Evolutionary conservation across 169 alveolate species (phyloP).

Genomic region (Babesia divergens): DNA sequence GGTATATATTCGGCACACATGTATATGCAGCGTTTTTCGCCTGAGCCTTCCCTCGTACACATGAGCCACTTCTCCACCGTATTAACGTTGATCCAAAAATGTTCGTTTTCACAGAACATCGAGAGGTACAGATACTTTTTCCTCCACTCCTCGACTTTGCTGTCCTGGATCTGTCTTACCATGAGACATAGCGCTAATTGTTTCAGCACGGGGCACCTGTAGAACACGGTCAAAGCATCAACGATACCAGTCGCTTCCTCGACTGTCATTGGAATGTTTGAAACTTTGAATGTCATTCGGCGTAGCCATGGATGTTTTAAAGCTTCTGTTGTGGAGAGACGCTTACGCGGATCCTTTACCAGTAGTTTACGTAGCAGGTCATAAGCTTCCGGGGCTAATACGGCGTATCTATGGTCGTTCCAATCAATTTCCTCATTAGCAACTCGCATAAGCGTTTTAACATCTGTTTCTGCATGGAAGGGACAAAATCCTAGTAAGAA

Average conservation of each 20-base stretch:
- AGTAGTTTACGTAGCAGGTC: conserved; percentile 86
- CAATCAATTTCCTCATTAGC: conserved; percentile 70
- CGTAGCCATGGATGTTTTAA: conserved; percentile 84
- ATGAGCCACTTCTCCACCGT: conserved; percentile 36
- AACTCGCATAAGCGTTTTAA: conserved; percentile 72
- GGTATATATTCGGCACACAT: conserved; percentile 16
- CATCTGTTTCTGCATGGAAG: conserved; percentile 78
- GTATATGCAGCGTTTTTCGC: background rate
- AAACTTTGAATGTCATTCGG: conserved; percentile 38
- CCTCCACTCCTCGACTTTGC: conserved; percentile 7
- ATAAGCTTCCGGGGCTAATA: conserved; percentile 86
- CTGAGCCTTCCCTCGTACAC: background rate
- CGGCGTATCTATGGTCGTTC: conserved; percentile 36
- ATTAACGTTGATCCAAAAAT: conserved; percentile 14
- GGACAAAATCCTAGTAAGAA: conserved; percentile 85
- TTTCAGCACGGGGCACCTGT: conserved; percentile 51
- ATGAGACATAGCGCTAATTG: conserved; percentile 57
- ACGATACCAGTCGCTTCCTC: conserved; percentile 42
- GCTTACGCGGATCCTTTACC: conserved; percentile 79
- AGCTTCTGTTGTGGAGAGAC: conserved; percentile 88
- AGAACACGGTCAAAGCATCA: conserved; percentile 28
- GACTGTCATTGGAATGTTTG: conserved; percentile 35
- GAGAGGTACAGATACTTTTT: conserved; percentile 40
- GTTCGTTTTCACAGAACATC: conserved; percentile 28
- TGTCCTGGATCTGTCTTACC: conserved; percentile 55